These are phyloP conservation scores for Mollisia scopiformis DNA, from an alignment of 2,329 filamentous ascomycete genomes.

Conservation along the genomic window DNA sequence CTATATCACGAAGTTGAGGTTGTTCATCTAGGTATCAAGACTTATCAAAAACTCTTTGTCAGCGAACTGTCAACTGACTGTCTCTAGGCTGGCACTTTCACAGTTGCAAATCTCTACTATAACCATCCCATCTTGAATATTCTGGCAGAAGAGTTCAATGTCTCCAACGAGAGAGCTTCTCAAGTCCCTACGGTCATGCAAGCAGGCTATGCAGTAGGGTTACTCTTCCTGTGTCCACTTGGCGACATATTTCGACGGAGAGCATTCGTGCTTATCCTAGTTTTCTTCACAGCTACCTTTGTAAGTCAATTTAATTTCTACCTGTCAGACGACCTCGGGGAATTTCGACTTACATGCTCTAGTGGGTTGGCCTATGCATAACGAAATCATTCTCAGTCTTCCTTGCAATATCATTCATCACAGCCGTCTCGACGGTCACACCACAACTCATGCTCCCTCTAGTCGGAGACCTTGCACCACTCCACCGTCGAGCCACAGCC, in stretches of 20 bases:
- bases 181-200: slow-evolving; percentile 76
- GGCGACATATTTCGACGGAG: slow-evolving; percentile 71
- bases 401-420: slow-evolving; percentile 71
- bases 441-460: slow-evolving; percentile 81
- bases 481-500: slow-evolving; percentile 67
- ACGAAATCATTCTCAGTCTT: slow-evolving; percentile 68
- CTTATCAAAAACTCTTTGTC: too few species aligned
- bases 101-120: slow-evolving; percentile 82
- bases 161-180: slow-evolving; percentile 69
- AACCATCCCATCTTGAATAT: slow-evolving; percentile 79
- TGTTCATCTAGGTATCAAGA: too few species aligned
- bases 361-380: slow-evolving; percentile 73
- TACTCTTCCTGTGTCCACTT: slow-evolving; percentile 75
- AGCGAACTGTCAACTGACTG: neutral
- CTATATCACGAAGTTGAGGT: too few species aligned
- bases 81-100: slow-evolving; percentile 60
- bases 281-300: slow-evolving; percentile 69
- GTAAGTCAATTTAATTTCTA: slow-evolving; percentile 44
- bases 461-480: slow-evolving; percentile 76
- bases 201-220: slow-evolving; percentile 74
- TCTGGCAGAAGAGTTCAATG: slow-evolving; percentile 70
- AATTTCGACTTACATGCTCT: neutral
- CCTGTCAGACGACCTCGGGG: neutral
- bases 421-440: slow-evolving; percentile 78
- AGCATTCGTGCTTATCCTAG: slow-evolving; percentile 68